Evolutionary conservation across 2,329 filamentous ascomycete genomes (phyloP).

Genomic region (Phialophora tarda): DNA sequence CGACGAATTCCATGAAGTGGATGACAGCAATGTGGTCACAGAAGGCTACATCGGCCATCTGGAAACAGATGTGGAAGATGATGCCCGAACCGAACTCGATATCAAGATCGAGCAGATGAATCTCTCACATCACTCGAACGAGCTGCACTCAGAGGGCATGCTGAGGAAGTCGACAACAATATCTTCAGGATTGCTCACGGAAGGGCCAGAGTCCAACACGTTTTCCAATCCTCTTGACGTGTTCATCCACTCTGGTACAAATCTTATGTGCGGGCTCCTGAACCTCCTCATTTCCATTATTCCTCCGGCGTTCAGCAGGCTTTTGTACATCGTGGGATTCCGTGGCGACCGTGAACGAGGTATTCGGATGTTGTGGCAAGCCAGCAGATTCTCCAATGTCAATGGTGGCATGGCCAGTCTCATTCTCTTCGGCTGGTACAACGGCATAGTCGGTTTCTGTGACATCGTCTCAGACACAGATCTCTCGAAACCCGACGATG

Average conservation of each 20-base stretch:
- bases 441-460: slow-evolving; percentile 80
- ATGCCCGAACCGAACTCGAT: slow-evolving; percentile 33
- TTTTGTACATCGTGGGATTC: slow-evolving; percentile 89
- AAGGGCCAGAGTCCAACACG: slow-evolving; percentile 65
- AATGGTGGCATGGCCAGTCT: slow-evolving; percentile 87
- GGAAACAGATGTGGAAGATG: slow-evolving; percentile 43
- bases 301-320: slow-evolving; percentile 84
- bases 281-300: slow-evolving; percentile 89
- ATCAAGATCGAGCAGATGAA: slow-evolving; percentile 35
- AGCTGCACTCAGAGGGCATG: slow-evolving; percentile 26
- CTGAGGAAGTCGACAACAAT: slow-evolving; percentile 26
- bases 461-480: slow-evolving; percentile 73
- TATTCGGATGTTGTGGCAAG: slow-evolving; percentile 86
- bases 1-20: slow-evolving; percentile 63
- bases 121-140: slow-evolving; percentile 23
- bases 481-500: slow-evolving; percentile 60
- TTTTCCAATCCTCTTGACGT: slow-evolving; percentile 79
- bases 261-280: slow-evolving; percentile 87
- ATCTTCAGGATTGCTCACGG: slow-evolving; percentile 45
- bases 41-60: slow-evolving; percentile 56
- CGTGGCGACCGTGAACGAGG: slow-evolving; percentile 84
- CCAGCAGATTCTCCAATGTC: slow-evolving; percentile 81
- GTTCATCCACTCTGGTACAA: slow-evolving; percentile 87
- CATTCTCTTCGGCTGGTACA: slow-evolving; percentile 83
- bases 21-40: slow-evolving; percentile 55